A percentile compares a stretch with the other conserved stretches of the same genome.
Evolutionary conservation across 805 yeast species (phyloP).

Genomic region (Lipomyces mesembrius): DNA sequence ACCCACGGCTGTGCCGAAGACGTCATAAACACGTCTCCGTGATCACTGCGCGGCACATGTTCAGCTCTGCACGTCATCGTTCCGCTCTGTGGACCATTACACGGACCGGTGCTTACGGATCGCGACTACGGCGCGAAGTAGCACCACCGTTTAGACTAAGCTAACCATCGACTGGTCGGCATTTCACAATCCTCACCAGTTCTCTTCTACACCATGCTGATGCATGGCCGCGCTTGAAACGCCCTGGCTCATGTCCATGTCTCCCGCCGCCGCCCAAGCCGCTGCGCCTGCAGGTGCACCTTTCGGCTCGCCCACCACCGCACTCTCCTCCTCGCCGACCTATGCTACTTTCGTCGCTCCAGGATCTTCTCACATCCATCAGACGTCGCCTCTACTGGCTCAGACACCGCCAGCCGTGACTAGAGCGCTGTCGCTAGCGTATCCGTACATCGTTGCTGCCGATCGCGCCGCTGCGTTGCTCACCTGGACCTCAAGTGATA

Average conservation of each 20-base stretch:
- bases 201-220: slow-evolving; percentile 11
- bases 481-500: slow-evolving; percentile 91
- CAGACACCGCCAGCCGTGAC: slow-evolving; percentile 92
- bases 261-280: slow-evolving; percentile 29
- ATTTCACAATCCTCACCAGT: not conserved
- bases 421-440: slow-evolving; percentile 76
- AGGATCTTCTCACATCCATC: slow-evolving; percentile 48
- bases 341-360: slow-evolving; percentile 48
- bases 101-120: too few relatives aligned
- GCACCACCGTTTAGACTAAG: not conserved
- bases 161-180: not conserved
- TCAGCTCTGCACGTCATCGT: too few relatives aligned
- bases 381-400: slow-evolving; percentile 79
- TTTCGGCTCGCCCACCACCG: slow-evolving; percentile 17
- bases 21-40: too few relatives aligned
- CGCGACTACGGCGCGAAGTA: too few relatives aligned
- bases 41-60: too few relatives aligned
- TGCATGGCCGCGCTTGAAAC: slow-evolving; percentile 40
- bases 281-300: slow-evolving; percentile 18
- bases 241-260: slow-evolving; percentile 35
- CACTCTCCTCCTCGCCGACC: slow-evolving; percentile 39
- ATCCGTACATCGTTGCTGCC: slow-evolving; percentile 79
- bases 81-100: too few relatives aligned
- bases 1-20: too few relatives aligned
- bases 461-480: slow-evolving; percentile 71